Evolutionary conservation across 352 stramenopile genomes (phyloP).

Genomic region (Phytopythium oedochilum): DNA sequence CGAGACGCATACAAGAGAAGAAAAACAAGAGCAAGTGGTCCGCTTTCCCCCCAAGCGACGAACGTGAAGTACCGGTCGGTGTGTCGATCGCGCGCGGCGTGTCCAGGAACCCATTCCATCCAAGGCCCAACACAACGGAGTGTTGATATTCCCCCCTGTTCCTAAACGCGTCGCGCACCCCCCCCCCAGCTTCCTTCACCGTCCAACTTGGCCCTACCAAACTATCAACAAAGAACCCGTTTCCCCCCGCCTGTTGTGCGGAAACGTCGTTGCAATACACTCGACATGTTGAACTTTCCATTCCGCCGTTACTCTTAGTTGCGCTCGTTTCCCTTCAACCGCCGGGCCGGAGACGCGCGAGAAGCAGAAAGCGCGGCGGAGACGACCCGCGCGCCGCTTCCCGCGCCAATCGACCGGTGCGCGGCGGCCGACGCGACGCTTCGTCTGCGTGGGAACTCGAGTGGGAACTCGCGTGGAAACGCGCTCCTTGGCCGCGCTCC

Average conservation of each 20-base stretch:
- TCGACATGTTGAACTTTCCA: too few relatives aligned
- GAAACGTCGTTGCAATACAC: too few relatives aligned
- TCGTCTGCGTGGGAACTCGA: neutral
- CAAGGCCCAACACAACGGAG: slow-evolving; percentile 31
- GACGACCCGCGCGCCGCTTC: slow-evolving; percentile 1
- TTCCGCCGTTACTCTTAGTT: too few relatives aligned
- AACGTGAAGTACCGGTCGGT: slow-evolving; percentile 27
- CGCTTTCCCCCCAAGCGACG: slow-evolving; percentile 1
- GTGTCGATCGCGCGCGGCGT: slow-evolving; percentile 27
- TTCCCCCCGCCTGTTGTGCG: neutral
- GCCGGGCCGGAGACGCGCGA: too few relatives aligned
- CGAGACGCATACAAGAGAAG: neutral
- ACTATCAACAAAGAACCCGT: neutral
- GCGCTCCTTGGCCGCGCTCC: too few relatives aligned
- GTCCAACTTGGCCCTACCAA: slow-evolving; percentile 25
- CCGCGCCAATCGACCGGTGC: neutral
- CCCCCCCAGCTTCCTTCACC: slow-evolving; percentile 10
- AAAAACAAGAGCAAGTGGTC: slow-evolving; percentile 3
- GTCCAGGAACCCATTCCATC: neutral
- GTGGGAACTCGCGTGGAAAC: too few relatives aligned
- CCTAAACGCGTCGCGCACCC: slow-evolving; percentile 13
- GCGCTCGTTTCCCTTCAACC: too few relatives aligned
- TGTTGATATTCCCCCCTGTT: slow-evolving; percentile 19
- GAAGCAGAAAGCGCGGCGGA: neutral
- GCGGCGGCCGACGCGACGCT: too few relatives aligned